These are phyloP conservation scores for Boletus pseudopeckii DNA, from an alignment of 768 basidiomycete species.

Conservation along the genomic window DNA sequence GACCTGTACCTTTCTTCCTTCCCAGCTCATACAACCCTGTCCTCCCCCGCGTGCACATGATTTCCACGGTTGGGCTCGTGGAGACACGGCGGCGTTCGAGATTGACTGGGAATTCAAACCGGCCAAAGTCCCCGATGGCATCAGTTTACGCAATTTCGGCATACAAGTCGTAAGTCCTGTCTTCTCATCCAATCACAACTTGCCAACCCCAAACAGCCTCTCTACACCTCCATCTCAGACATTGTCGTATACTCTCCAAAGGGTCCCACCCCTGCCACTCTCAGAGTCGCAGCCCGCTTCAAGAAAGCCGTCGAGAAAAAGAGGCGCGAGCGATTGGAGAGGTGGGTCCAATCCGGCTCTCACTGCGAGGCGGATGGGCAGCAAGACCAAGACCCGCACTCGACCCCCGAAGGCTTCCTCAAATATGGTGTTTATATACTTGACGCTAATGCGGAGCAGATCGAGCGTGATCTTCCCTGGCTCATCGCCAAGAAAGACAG, in stretches of 20 bases:
- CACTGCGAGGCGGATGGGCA: constrained; percentile 1
- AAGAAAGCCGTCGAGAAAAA: constrained; percentile 60
- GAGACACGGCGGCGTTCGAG: constrained; percentile 15
- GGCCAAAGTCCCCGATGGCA: constrained; percentile 73
- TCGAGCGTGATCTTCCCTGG: constrained; percentile 30
- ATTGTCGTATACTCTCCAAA: constrained; percentile 82
- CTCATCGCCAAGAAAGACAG: constrained; percentile 28
- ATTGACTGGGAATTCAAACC: constrained; percentile 65
- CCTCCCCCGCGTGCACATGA: constrained; percentile 19
- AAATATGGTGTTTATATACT: constrained; percentile 32
- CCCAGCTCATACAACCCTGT: constrained; percentile 39
- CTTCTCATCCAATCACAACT: background rate
- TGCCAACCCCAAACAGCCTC: constrained; percentile 48
- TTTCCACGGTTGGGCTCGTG: constrained; percentile 18
- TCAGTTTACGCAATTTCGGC: constrained; percentile 82
- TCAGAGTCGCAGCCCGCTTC: constrained; percentile 63
- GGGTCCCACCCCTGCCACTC: constrained; percentile 52
- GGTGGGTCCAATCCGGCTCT: constrained; percentile 20
- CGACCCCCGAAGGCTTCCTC: constrained; percentile 27
- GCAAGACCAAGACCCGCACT: constrained; percentile 20
- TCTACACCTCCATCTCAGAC: constrained; percentile 86
- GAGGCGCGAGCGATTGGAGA: constrained; percentile 43
- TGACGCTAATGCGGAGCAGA: constrained; percentile 25
- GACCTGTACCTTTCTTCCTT: constrained; percentile 50
- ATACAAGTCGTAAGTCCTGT: constrained; percentile 72